Evolutionary conservation across 2,329 filamentous ascomycete genomes (phyloP).

Genomic region (Arthrobotrys megalospora): DNA sequence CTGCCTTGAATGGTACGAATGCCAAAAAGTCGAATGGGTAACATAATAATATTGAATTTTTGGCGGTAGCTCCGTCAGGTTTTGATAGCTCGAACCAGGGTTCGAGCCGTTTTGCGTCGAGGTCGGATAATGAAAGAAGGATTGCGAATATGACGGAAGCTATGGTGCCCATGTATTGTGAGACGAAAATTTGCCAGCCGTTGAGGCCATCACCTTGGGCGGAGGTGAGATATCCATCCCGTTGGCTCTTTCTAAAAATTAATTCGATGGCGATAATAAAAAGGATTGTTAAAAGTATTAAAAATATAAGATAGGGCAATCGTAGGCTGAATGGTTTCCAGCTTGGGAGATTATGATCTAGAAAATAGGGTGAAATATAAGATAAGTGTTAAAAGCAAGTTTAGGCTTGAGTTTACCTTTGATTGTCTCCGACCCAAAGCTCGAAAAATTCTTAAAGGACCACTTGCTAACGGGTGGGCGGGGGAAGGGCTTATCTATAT

Average conservation of each 20-base stretch:
- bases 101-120: conserved; percentile 74
- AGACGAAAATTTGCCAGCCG: conserved; percentile 53
- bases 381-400: background rate
- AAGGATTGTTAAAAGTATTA: conserved; percentile 55
- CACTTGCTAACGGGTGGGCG: conserved; percentile 53
- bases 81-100: conserved; percentile 75
- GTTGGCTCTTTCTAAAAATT: conserved; percentile 48
- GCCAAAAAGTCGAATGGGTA: conserved; percentile 73
- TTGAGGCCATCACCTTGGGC: conserved; percentile 32
- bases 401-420: conserved; percentile 25
- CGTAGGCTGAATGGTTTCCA: conserved; percentile 60
- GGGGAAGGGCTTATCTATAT: conserved; percentile 50
- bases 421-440: conserved; percentile 43
- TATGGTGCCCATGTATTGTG: conserved; percentile 69
- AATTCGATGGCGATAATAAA: conserved; percentile 60
- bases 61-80: conserved; percentile 67
- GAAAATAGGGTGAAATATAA: background rate
- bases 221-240: conserved; percentile 59
- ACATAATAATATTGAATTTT: conserved; percentile 71
- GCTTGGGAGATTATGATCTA: conserved; percentile 44
- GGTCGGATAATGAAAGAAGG: conserved; percentile 74
- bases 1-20: conserved; percentile 68
- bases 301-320: conserved; percentile 53
- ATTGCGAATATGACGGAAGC: conserved; percentile 73
- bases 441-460: conserved; percentile 44